These are phyloP conservation scores for Trypanosoma cruzi DNA, from an alignment of 208 protist species.

Conservation along the genomic window DNA sequence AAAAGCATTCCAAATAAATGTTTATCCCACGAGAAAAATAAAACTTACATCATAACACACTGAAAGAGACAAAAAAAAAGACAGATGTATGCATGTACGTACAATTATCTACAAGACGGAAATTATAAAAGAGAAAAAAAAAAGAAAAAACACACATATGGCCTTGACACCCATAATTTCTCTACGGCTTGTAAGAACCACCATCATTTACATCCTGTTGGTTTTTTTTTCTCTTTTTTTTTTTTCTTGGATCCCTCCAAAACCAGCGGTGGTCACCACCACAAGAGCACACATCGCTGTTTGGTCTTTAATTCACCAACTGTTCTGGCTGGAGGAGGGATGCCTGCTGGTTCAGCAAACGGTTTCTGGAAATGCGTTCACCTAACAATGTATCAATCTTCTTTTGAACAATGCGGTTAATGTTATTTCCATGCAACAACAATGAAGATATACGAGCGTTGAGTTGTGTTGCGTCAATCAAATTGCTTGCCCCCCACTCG, in stretches of 20 bases:
- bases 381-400: slow-evolving; percentile 80
- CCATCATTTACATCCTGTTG: neutral
- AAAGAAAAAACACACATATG: slow-evolving; percentile 7
- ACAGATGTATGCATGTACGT: no score
- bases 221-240: neutral
- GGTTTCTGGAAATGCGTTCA: slow-evolving; percentile 68
- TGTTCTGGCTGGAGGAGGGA: slow-evolving; percentile 12
- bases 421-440: slow-evolving; percentile 78
- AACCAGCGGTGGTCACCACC: no score
- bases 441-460: slow-evolving; percentile 69
- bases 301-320: slow-evolving; percentile 5
- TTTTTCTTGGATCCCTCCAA: no score
- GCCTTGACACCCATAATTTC: neutral
- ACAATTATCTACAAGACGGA: no score
- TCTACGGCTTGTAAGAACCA: neutral
- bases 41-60: no score
- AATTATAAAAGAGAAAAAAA: no score
- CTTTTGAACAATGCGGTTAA: slow-evolving; percentile 83
- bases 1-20: no score
- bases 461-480: slow-evolving; percentile 73
- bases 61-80: no score
- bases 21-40: no score
- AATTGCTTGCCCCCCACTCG: slow-evolving; percentile 64
- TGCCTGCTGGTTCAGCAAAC: slow-evolving; percentile 33
- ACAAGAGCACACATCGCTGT: no score